Evolutionary conservation across 2,329 filamentous ascomycete species (phyloP).

Genomic region (Fusarium metavorans): DNA sequence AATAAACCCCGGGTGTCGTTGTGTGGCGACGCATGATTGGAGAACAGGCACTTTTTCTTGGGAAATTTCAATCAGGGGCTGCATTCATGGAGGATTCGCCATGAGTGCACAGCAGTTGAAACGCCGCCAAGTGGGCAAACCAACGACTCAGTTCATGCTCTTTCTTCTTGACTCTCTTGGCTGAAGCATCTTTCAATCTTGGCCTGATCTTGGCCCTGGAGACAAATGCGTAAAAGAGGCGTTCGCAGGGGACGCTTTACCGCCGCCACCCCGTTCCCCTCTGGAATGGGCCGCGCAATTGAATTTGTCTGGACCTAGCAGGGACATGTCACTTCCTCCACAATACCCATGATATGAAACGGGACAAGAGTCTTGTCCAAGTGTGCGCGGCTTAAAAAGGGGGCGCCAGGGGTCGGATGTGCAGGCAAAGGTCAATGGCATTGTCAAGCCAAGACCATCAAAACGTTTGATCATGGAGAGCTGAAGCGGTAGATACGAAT

Average conservation of each 20-base stretch:
- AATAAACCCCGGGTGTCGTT: neutral
- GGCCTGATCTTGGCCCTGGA: neutral
- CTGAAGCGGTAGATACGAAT: neutral
- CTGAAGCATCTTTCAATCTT: neutral
- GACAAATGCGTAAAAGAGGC: neutral
- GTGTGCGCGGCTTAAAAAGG: conserved; percentile 33
- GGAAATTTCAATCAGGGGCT: conserved; percentile 33
- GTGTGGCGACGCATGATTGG: conserved; percentile 12
- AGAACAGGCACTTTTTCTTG: neutral
- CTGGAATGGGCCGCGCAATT: neutral
- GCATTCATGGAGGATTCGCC: conserved; percentile 17
- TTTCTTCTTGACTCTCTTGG: neutral
- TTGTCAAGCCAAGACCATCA: neutral
- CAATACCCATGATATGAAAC: conserved; percentile 31
- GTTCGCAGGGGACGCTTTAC: conserved; percentile 14
- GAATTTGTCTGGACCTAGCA: neutral
- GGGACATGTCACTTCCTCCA: neutral
- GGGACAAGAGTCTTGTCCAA: neutral
- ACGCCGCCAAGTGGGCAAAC: neutral
- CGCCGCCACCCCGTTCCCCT: neutral
- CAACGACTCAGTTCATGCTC: neutral
- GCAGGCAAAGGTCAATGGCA: neutral
- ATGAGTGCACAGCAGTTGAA: neutral
- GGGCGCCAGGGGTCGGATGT: conserved; percentile 20
- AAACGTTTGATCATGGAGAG: neutral